Base-by-base conservation (phyloP, 495 filamentous ascomycete genomes). In the Cercophora scortea region DNA sequence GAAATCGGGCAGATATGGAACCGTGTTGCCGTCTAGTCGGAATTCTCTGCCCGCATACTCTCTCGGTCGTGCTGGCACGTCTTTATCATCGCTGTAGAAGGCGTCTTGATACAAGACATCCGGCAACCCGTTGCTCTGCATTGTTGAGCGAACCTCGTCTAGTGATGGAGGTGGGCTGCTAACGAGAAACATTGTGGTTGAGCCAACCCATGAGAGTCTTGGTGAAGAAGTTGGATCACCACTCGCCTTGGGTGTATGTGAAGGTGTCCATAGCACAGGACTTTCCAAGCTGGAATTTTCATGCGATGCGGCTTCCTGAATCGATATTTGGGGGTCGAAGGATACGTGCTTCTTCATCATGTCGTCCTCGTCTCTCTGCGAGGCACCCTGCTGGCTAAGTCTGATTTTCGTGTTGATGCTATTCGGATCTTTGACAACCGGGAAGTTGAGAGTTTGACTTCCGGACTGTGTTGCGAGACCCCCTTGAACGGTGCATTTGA, bases 41-140 rank as follows among this genome's bases (percentile, higher is more conserved):
- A 94, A 96, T 57, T 95, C 89, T 57, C 81, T 82, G 15, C 92
- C 92, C 8, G 87, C 94, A 66, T 96, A 97, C 69, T 95, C 88
- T 45, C 89, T 77, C 10, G 78, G 64, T 47, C 82, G 79, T 36
- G 87, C 78, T 8, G 94, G 94, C 4, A 96, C 87, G 69, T 98
- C 93, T 49, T 69, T 75, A 49, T 92, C 87, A n/a, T 89, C 74
- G 54, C 89, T 87, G 60, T 96, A 97, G 59, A 85, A 90, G 13
- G 91, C 83, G 60, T 90, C 86, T 62, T 89, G 88, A 56, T 96
- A 94, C 44, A 96, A 77, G 18, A 87, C 74, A 42, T 55, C 58
- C 1, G 76, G 75, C 6, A 72, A 61, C 60, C 58, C 68, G 56
- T 59, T 66, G 32, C 46, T 61, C 42, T 70, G 57, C 67, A 78